A percentile compares a stretch with the other conserved stretches of the same genome.
Evolutionary conservation across 2,329 filamentous ascomycete genomes (phyloP).

Genomic region (Tothia fuscella): DNA sequence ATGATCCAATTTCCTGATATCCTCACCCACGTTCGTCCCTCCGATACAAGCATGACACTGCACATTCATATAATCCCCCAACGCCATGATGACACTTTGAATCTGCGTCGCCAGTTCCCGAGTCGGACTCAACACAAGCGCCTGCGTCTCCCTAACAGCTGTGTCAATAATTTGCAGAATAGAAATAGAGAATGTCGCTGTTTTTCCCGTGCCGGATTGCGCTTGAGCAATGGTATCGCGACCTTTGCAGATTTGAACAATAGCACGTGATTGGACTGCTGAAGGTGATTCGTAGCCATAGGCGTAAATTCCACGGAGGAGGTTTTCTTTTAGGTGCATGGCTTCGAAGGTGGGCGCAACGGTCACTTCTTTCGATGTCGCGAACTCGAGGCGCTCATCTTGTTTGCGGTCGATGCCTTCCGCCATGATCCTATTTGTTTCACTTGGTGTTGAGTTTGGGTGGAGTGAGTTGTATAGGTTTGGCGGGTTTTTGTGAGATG

Average conservation of each 20-base stretch:
- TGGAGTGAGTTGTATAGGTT: background rate
- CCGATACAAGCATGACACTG: constrained; percentile 98
- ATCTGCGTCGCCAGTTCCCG: constrained; percentile 97
- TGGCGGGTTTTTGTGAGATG: background rate
- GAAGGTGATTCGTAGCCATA: constrained; percentile 98
- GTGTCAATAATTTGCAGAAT: constrained; percentile 95
- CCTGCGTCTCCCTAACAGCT: constrained; percentile 82
- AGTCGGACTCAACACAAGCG: constrained; percentile 87
- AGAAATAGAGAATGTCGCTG: constrained; percentile 90
- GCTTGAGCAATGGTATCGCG: constrained; percentile 98
- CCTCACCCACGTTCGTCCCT: constrained; percentile 93
- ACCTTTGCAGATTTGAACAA: constrained; percentile 98
- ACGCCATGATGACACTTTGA: constrained; percentile 95
- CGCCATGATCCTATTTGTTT: too few species aligned
- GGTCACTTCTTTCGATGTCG: constrained; percentile 93
- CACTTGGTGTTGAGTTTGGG: constrained; percentile 23
- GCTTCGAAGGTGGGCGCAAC: constrained; percentile 89
- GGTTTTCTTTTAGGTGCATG: constrained; percentile 79
- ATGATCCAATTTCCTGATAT: constrained; percentile 94
- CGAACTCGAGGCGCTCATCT: constrained; percentile 96
- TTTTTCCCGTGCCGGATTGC: constrained; percentile 94
- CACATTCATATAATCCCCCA: constrained; percentile 99
- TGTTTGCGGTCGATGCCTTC: constrained; percentile 86
- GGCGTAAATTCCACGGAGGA: constrained; percentile 92
- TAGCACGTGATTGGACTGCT: constrained; percentile 92